Evolutionary conservation across 225 moss, liverwort and hornwort genomes (phyloP), one percentile per base, ranked within the genome.

Genomic region (Neckera pumila): DNA sequence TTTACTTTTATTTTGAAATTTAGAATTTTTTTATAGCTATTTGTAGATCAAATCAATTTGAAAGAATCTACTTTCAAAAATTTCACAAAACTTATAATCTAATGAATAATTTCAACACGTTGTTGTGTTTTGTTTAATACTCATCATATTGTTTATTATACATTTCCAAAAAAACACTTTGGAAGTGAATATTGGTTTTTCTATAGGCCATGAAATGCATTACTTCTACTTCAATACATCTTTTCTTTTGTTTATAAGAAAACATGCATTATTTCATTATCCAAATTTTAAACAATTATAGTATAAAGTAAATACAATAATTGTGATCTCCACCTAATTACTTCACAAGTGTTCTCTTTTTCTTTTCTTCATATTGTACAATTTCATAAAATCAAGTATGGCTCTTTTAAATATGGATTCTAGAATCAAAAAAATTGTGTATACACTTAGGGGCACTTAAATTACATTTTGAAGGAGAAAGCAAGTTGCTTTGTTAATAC

Each of bases 401-500:
- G 53, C 0, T 76, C 21, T 34, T 1, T 0, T 51, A 76, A 20
- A 33, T 17, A 33, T 13, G 1, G 2, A 45, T 73, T 28, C 1
- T 30, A 30, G 6, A 42, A 26, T 71, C 8, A 23, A 5, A 2
- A 11, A 70, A 25, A 14, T 11, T 42, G 9, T 18, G 2, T 16
- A 31, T 74, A 19, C 0, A 74, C 1, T 31, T 7, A 28, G 7
- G 4, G 7, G 7, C 4, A 75, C 12, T 0, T 4, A 0, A 31
- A 19, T 11, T 49, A 49, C 2, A 49, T 19, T 11, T 74, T 75
- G 2, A 49, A 31, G 12, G 12, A 2, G 3, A 27, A 71, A 9
- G 42, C 5, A 31, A 19, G 19, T 19, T 19, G 0, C 1, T 47
- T 31, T 74, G 0, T 47, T 47, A 7, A 18, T 74, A 11, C 1